Percentiles rank a stretch among this genome's conserved stretches.
Evolutionary conservation across 2,329 filamentous ascomycete species (phyloP).

Genomic region (Aspergillus aculeatus): DNA sequence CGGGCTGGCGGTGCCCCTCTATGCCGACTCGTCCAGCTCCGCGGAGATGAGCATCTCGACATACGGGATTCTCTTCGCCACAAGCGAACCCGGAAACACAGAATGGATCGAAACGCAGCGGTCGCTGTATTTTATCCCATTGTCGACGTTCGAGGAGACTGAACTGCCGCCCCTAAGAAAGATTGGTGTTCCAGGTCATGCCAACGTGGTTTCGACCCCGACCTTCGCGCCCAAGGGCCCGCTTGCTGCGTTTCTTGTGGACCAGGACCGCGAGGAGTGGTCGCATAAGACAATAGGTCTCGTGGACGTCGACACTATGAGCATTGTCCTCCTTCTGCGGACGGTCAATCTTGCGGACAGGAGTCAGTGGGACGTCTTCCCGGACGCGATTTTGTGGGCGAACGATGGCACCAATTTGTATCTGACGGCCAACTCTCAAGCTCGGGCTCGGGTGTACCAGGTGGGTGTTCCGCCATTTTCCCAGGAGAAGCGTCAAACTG

Average conservation of each 20-base stretch:
- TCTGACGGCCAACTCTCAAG: neutral
- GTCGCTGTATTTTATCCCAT: neutral
- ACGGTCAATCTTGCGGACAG: neutral
- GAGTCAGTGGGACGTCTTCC: constrained; percentile 1
- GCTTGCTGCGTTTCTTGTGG: neutral
- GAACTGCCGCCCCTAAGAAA: neutral
- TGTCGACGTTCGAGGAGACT: constrained; percentile 4
- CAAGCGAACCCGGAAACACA: neutral
- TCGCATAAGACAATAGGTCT: neutral
- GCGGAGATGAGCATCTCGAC: neutral
- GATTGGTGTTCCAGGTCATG: neutral
- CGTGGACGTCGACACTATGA: neutral
- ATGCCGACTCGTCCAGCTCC: neutral
- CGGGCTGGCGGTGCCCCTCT: neutral
- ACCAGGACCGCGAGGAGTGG: neutral
- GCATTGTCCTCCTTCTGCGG: neutral
- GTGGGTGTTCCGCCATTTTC: neutral
- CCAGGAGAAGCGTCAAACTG: neutral
- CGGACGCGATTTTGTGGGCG: constrained; percentile 1
- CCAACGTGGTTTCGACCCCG: neutral
- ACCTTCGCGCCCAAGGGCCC: neutral
- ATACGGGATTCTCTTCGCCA: neutral
- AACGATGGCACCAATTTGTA: neutral
- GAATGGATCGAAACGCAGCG: neutral
- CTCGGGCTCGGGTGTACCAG: neutral